These are phyloP conservation scores for Aspergillus ochraceoroseus DNA, from an alignment of 2,329 filamentous ascomycete species.

Conservation along the genomic window DNA sequence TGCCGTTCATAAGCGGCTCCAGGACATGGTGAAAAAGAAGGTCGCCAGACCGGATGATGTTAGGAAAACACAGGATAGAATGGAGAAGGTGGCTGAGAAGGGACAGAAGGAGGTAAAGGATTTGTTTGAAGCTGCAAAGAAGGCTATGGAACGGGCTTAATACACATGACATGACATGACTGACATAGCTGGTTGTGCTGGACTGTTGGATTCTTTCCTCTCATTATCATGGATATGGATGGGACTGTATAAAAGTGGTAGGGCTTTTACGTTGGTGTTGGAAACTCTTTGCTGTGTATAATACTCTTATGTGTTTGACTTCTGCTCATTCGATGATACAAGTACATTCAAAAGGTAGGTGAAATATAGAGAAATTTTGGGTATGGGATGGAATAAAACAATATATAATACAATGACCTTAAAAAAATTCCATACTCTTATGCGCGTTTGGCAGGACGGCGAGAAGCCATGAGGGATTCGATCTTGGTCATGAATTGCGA, in stretches of 20 bases:
- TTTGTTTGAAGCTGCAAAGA: conserved; percentile 42
- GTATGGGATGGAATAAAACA: conserved; percentile 2
- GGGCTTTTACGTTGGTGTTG: neutral
- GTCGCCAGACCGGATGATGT: conserved; percentile 44
- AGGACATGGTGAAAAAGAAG: conserved; percentile 44
- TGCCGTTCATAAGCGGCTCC: conserved; percentile 43
- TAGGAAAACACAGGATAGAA: conserved; percentile 44
- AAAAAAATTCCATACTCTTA: conserved; percentile 10
- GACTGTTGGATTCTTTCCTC: neutral
- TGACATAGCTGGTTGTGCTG: too few species aligned
- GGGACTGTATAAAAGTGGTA: neutral
- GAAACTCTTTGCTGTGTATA: neutral
- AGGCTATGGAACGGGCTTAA: conserved; percentile 35
- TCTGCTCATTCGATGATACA: neutral
- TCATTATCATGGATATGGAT: neutral
- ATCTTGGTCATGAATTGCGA: conserved; percentile 38
- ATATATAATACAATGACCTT: conserved; percentile 14
- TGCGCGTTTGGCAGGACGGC: conserved; percentile 27
- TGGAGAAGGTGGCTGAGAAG: conserved; percentile 47
- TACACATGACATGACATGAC: too few species aligned
- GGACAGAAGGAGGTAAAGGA: conserved; percentile 46
- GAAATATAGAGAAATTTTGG: neutral
- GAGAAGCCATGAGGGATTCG: conserved; percentile 32
- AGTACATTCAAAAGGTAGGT: neutral
- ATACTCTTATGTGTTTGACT: neutral